phyloP scores from a whole-genome alignment of 345 rosid species.

The Hypericum androsaemum region DNA sequence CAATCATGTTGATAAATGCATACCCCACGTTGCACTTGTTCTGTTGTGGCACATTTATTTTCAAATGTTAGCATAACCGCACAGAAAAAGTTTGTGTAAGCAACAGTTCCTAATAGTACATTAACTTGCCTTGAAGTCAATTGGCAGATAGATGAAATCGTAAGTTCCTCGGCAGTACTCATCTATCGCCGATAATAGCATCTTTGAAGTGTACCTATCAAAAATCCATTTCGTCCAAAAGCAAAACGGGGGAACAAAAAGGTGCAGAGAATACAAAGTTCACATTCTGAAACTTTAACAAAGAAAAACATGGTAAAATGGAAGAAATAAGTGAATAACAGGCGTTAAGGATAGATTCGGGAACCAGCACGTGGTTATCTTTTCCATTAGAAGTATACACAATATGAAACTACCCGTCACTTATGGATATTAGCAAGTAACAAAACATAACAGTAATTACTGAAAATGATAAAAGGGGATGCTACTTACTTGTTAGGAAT shows the following conservation, averaged over 20 bases:
- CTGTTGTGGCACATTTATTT: slow-evolving; percentile 20
- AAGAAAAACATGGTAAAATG: too few relatives aligned
- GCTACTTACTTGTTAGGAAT: slow-evolving; percentile 8
- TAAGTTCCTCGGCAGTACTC: slow-evolving; percentile 69
- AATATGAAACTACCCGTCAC: too few relatives aligned
- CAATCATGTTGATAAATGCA: slow-evolving; percentile 78
- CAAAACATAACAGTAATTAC: too few relatives aligned
- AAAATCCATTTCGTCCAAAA: slow-evolving; percentile 11
- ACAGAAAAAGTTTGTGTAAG: background rate
- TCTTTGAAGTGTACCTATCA: slow-evolving; percentile 68
- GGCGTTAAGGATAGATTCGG: too few relatives aligned
- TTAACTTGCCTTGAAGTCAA: slow-evolving; percentile 65
- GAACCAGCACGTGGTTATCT: too few relatives aligned
- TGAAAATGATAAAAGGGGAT: too few relatives aligned
- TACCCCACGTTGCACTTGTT: slow-evolving; percentile 93
- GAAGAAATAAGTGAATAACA: too few relatives aligned
- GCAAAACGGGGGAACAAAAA: slow-evolving; percentile 1
- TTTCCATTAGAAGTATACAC: too few relatives aligned
- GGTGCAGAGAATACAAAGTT: background rate
- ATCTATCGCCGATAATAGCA: slow-evolving; percentile 76
- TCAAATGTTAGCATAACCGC: background rate
- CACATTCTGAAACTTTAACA: too few relatives aligned
- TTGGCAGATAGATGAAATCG: slow-evolving; percentile 71
- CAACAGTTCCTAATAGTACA: background rate
- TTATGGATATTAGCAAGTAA: too few relatives aligned